Evolutionary conservation across 2,329 filamentous ascomycete genomes (phyloP), one percentile per base, ranked within the genome.

Genomic region (Leptographium wingfieldii): DNA sequence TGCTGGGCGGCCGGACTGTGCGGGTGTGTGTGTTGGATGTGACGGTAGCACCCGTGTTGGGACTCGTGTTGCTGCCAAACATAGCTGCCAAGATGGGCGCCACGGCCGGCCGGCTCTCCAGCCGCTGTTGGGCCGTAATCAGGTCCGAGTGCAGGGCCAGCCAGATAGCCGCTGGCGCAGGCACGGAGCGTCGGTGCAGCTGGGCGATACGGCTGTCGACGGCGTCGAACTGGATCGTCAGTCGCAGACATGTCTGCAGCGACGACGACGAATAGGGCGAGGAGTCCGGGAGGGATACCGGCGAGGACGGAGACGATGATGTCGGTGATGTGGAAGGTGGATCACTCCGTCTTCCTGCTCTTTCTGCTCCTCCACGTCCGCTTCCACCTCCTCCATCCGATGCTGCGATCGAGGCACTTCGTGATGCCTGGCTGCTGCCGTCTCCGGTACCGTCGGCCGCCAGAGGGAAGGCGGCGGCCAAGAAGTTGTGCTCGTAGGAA

Each of bases 121-220:
- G 55, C 5, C 48, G 46, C 16, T 46, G 10, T 29, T 57, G 59
- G 2, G 35, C 31, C 6, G 55, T 19, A 6, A 43, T 7, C n/a
- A 60, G 55, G 48, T 60, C 59, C 1, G 25, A 5, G 29, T 57
- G 46, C 54, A 60, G 49, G 29, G 55, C 48, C n/a, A 51, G 46
- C 59, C 59, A 60, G 38, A 48, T 57, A 25, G 55, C 54, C 3
- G 27, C 48, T 3, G 55, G 59, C 3, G 59, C 48, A 1, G 59
- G 33, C 3, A 9, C 14, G 5, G 19, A 12, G 5, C 43, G 59
- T 19, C 54, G 48, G 55, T 57, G 49, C 54, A 60, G 55, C 48
- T 53, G 59, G 19, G 59, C 59, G 27, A 60, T 60, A 48, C 59
- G 59, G 59, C 33, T 60, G 53, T 60, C 59, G 55, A 60, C 35